Percentiles rank a stretch among this genome's conserved stretches.
Conservation (phyloP, 176 grass and related monocot species). For the Oryza nivara region DNA sequence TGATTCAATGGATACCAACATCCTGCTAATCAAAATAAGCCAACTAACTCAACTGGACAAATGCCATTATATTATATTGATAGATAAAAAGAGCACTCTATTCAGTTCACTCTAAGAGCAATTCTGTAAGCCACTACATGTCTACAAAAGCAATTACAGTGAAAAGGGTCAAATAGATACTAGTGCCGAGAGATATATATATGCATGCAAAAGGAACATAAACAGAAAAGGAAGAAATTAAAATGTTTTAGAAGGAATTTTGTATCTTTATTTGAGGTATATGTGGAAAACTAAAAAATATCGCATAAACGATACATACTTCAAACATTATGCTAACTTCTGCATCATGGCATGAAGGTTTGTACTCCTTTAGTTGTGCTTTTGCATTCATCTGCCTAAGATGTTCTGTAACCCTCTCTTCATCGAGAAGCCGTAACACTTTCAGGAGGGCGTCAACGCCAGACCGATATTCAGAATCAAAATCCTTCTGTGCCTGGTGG, state of each 20-base stretch:
- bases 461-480: constrained; percentile 60
- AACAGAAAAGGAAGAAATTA: neutral
- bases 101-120: neutral
- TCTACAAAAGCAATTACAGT: constrained; percentile 30
- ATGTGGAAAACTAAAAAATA: neutral
- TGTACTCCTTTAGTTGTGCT: constrained; percentile 59
- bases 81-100: constrained; percentile 2
- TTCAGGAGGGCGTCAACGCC: constrained; percentile 75
- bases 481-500: constrained; percentile 78
- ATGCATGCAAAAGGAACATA: neutral
- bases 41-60: neutral
- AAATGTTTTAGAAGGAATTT: constrained; percentile 27
- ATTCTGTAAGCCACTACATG: constrained; percentile 3
- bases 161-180: constrained; percentile 8
- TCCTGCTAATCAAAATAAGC: constrained; percentile 21
- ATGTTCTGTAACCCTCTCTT: constrained; percentile 75
- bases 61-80: neutral
- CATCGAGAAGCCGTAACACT: constrained; percentile 68
- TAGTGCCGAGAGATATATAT: constrained; percentile 14
- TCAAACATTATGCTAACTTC: constrained; percentile 89
- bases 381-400: constrained; percentile 68
- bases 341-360: constrained; percentile 54
- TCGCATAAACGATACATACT: constrained; percentile 55
- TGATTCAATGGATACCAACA: neutral
- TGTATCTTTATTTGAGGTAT: constrained; percentile 3